These are phyloP conservation scores for Prunus yedoensis DNA, from an alignment of 331 rosid species.

Conservation along the genomic window DNA sequence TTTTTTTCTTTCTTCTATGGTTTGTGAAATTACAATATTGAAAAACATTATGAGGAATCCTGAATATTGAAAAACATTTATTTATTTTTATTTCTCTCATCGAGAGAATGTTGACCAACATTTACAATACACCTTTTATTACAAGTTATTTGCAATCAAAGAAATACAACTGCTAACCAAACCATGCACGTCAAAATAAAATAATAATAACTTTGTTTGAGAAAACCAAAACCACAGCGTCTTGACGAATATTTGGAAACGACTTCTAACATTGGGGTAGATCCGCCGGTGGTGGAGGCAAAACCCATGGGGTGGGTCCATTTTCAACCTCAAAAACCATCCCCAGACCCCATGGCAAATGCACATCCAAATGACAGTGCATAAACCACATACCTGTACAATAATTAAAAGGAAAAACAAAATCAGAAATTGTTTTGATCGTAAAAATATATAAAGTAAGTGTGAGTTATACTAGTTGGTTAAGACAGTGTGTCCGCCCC, in stretches of 20 bases:
- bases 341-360: constrained; percentile 66
- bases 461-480: too few relatives aligned
- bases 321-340: constrained; percentile 72
- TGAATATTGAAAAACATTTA: too few relatives aligned
- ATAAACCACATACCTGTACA: constrained; percentile 55
- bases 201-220: background rate
- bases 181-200: background rate
- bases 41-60: too few relatives aligned
- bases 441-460: too few relatives aligned
- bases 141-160: background rate
- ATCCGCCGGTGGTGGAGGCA: constrained; percentile 68
- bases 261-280: constrained; percentile 54
- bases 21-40: too few relatives aligned
- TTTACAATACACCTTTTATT: background rate
- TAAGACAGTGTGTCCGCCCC: too few relatives aligned
- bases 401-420: background rate
- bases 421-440: too few relatives aligned
- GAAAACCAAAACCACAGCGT: background rate
- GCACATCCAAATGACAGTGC: constrained; percentile 67
- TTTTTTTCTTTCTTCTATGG: too few relatives aligned
- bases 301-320: constrained; percentile 46
- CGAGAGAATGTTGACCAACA: background rate
- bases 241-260: background rate
- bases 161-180: background rate
- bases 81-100: background rate